Evolutionary conservation across 1,139 yeast species (phyloP).

Genomic region (Insectozyma bohioensis): DNA sequence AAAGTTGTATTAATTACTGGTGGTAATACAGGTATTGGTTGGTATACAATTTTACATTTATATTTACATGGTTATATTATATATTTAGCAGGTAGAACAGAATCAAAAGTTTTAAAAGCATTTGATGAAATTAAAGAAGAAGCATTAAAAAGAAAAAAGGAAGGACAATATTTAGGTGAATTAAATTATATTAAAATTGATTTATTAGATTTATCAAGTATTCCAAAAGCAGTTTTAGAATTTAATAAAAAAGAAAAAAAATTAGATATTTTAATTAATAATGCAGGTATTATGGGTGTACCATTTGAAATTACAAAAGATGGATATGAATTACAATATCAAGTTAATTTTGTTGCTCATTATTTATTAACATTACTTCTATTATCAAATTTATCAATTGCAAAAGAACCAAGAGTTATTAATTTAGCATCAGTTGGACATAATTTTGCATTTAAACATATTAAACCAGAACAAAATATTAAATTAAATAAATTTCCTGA

Average conservation of each 20-base stretch:
- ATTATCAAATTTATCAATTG: conserved; percentile 27
- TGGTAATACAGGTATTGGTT: conserved; percentile 48
- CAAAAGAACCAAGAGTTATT: conserved; percentile 32
- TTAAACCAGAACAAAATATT: conserved; percentile 21
- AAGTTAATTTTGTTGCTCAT: conserved; percentile 39
- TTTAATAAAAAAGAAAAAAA: conserved; percentile 25
- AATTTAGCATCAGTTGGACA: conserved; percentile 38
- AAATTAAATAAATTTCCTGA: conserved; percentile 27
- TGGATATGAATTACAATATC: conserved; percentile 42
- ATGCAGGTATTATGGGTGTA: conserved; percentile 45
- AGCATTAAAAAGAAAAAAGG: conserved; percentile 21
- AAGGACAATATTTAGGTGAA: conserved; percentile 26
- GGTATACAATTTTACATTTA: conserved; percentile 40
- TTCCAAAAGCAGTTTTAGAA: conserved; percentile 28
- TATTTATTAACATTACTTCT: conserved; percentile 32
- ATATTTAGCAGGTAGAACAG: conserved; percentile 44
- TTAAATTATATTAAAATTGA: conserved; percentile 32
- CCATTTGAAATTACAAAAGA: conserved; percentile 38
- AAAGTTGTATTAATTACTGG: conserved; percentile 47
- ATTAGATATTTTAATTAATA: conserved; percentile 37
- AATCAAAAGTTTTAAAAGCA: conserved; percentile 33
- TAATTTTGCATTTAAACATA: conserved; percentile 22
- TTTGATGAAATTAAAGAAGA: conserved; percentile 33
- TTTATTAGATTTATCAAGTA: conserved; percentile 31
- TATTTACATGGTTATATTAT: conserved; percentile 44